phyloP scores from a whole-genome alignment of 768 basidiomycete species.

The Boletales sp. region DNA sequence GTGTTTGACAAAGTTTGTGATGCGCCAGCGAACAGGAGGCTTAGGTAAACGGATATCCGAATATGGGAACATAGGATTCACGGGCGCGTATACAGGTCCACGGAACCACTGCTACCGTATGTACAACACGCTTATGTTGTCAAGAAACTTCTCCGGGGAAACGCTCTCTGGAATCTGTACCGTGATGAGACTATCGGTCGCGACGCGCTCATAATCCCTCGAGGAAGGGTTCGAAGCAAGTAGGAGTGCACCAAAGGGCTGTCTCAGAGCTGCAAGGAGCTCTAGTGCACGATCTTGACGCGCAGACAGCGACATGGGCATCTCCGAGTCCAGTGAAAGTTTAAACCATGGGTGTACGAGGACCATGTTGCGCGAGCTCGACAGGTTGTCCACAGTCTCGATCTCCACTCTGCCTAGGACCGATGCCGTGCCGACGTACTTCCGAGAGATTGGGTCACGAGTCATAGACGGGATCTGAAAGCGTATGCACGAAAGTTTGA shows the following conservation, averaged over 20 bases:
- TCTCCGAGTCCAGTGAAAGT: neutral
- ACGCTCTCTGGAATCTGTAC: constrained; percentile 7
- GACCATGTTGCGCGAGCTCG: constrained; percentile 1
- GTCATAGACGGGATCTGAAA: neutral
- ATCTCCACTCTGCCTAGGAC: constrained; percentile 7
- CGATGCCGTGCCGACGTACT: neutral
- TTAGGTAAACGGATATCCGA: no score
- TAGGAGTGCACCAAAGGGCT: constrained; percentile 16
- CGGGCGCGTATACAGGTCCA: no score
- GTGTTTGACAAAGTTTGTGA: no score
- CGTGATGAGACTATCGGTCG: constrained; percentile 4
- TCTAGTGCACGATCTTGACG: neutral
- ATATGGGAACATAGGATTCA: no score
- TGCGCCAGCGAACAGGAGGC: no score
- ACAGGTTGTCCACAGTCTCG: constrained; percentile 2
- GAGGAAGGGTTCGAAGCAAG: constrained; percentile 1
- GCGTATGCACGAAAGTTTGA: constrained; percentile 9
- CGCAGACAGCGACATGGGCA: neutral
- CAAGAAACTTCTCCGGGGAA: constrained; percentile 1
- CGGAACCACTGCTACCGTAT: constrained; percentile 5
- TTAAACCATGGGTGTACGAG: constrained; percentile 18
- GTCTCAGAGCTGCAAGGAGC: constrained; percentile 5
- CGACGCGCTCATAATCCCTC: constrained; percentile 8
- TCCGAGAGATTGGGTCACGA: neutral
- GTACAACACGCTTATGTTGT: constrained; percentile 1